Conservation (phyloP, 306 rosid species). For the Inga laurina region DNA sequence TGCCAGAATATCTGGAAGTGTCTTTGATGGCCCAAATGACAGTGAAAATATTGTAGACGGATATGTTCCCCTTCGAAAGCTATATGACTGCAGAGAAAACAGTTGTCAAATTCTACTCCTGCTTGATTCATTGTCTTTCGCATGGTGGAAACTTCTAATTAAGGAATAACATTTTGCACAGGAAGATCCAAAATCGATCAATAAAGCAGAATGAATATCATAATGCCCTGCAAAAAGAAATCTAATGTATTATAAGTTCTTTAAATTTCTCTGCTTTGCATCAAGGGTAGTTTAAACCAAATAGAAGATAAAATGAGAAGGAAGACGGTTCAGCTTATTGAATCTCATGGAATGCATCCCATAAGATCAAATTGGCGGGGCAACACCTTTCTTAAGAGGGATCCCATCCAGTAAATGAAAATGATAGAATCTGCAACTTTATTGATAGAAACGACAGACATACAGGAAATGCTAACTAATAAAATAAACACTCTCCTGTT, state of each 20-base stretch:
- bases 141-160: background rate
- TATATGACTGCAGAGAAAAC: conserved; percentile 64
- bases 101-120: conserved; percentile 36
- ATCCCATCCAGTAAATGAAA: conserved; percentile 18
- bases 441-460: conserved; percentile 17
- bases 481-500: conserved; percentile 3
- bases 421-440: conserved; percentile 14
- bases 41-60: conserved; percentile 84
- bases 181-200: background rate
- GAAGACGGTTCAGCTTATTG: background rate
- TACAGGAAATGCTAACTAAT: conserved; percentile 25
- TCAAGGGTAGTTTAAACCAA: background rate
- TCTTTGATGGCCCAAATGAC: conserved; percentile 80
- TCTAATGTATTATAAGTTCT: background rate
- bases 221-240: background rate
- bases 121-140: background rate
- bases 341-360: background rate
- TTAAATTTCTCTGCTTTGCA: background rate
- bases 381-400: background rate
- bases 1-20: conserved; percentile 85
- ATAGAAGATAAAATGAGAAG: background rate
- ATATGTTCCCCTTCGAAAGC: conserved; percentile 95
- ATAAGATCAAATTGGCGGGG: background rate
- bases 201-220: conserved; percentile 3
- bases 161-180: background rate